phyloP scores from a whole-genome alignment of 305 asterid genomes.

The Fraxinus dipetala region DNA sequence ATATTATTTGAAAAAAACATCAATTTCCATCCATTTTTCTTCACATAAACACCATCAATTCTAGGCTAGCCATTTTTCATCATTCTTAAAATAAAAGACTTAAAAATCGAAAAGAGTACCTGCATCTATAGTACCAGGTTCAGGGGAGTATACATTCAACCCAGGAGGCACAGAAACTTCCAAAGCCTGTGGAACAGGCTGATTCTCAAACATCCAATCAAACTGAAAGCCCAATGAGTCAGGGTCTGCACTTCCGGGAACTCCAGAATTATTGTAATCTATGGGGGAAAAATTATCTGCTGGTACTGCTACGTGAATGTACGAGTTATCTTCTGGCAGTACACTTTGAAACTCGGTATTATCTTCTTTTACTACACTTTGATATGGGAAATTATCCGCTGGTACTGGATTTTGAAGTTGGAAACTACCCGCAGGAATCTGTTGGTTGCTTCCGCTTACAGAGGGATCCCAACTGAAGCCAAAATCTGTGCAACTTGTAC shows the following conservation, averaged over 20 bases:
- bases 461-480: slow-evolving; percentile 31
- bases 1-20: background rate
- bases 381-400: slow-evolving; percentile 27
- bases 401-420: slow-evolving; percentile 30
- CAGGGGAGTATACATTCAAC: slow-evolving; percentile 43
- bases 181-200: slow-evolving; percentile 30
- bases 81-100: slow-evolving; percentile 12
- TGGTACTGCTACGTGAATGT: slow-evolving; percentile 6
- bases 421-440: slow-evolving; percentile 25
- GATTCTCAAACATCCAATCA: slow-evolving; percentile 42
- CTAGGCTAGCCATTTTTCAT: background rate
- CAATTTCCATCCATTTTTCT: background rate
- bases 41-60: background rate
- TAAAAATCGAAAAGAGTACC: slow-evolving; percentile 44
- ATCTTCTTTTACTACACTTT: slow-evolving; percentile 14
- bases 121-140: slow-evolving; percentile 42
- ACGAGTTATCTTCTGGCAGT: slow-evolving; percentile 21
- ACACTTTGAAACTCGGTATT: slow-evolving; percentile 27
- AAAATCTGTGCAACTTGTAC: slow-evolving; percentile 27
- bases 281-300: slow-evolving; percentile 20
- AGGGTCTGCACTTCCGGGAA: slow-evolving; percentile 30
- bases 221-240: slow-evolving; percentile 19
- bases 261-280: slow-evolving; percentile 24
- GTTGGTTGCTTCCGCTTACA: slow-evolving; percentile 27
- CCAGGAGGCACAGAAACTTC: slow-evolving; percentile 41